Conservation (phyloP, 129 eudicot genomes). For the Tagetes erecta region DNA sequence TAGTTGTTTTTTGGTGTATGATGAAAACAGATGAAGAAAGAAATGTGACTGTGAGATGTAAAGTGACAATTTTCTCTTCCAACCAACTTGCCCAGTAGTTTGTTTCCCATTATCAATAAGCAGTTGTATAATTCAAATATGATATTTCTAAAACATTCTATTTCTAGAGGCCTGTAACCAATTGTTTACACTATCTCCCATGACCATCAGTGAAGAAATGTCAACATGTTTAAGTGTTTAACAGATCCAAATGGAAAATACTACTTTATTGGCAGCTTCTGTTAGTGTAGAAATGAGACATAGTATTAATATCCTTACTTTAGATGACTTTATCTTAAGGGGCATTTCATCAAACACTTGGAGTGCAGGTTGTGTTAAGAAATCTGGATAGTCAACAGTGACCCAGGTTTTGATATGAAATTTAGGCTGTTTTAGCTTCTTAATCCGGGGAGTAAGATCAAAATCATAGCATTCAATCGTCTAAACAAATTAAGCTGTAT, state of each 20-base stretch:
- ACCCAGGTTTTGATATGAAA: slow-evolving; percentile 71
- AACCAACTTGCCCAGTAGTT: not conserved
- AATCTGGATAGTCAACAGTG: slow-evolving; percentile 55
- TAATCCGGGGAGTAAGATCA: not conserved
- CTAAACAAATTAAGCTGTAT: too few species aligned
- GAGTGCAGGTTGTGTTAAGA: slow-evolving; percentile 56
- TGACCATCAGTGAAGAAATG: slow-evolving; percentile 29
- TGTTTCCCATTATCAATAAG: slow-evolving; percentile 15
- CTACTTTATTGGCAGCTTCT: slow-evolving; percentile 45
- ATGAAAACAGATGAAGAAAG: slow-evolving; percentile 21
- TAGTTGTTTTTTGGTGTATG: slow-evolving; percentile 27
- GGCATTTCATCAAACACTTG: slow-evolving; percentile 59
- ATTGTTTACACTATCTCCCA: slow-evolving; percentile 36
- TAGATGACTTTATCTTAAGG: slow-evolving; percentile 54
- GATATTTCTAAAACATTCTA: not conserved
- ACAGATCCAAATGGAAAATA: slow-evolving; percentile 18
- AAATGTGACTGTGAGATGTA: slow-evolving; percentile 32
- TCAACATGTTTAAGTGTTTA: slow-evolving; percentile 54
- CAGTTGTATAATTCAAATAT: slow-evolving; percentile 19
- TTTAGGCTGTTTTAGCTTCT: slow-evolving; percentile 72
- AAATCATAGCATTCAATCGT: too few species aligned
- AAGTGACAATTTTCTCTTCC: slow-evolving; percentile 27
- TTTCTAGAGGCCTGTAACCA: too few species aligned
- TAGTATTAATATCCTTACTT: slow-evolving; percentile 49
- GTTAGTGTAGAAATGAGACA: slow-evolving; percentile 50